Conservation (phyloP, 768 basidiomycete genomes). For the Cytidiella melzeri region DNA sequence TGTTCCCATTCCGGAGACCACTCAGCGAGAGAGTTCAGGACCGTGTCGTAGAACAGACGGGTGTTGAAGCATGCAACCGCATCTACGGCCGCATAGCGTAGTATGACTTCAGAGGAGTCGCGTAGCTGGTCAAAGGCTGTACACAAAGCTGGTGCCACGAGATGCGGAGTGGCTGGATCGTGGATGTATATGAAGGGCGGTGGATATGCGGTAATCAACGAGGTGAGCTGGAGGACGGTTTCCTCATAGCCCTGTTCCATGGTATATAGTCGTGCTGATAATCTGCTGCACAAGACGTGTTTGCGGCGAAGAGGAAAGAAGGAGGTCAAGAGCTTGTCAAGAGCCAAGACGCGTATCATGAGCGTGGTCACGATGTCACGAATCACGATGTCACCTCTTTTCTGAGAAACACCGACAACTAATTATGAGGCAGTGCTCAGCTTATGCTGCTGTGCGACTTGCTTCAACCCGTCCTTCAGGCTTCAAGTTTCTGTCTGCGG, state of each 20-base stretch:
- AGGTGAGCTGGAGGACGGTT: slow-evolving; percentile 17
- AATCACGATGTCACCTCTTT: neutral
- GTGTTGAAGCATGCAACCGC: slow-evolving; percentile 55
- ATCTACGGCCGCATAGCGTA: slow-evolving; percentile 44
- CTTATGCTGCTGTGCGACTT: too few species aligned
- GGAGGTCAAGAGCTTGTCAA: too few species aligned
- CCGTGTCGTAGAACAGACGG: slow-evolving; percentile 58
- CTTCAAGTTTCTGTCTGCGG: too few species aligned
- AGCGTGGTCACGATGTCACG: neutral
- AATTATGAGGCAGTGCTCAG: neutral
- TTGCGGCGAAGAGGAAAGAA: neutral
- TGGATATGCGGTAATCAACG: slow-evolving; percentile 32
- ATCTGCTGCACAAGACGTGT: neutral
- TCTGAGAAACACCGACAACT: neutral
- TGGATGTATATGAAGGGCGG: slow-evolving; percentile 67
- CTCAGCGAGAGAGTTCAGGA: slow-evolving; percentile 52
- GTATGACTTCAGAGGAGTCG: slow-evolving; percentile 14
- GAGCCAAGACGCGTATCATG: too few species aligned
- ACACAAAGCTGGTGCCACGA: slow-evolving; percentile 40
- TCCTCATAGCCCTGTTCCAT: slow-evolving; percentile 15
- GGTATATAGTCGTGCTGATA: neutral
- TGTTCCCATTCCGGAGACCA: slow-evolving; percentile 55
- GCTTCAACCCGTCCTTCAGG: too few species aligned
- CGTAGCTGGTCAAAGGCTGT: slow-evolving; percentile 25
- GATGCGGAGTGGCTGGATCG: slow-evolving; percentile 44